Percentiles rank a stretch among this genome's conserved stretches.
Evolutionary conservation across 2,329 filamentous ascomycete species (phyloP).

Genomic region (Epicoccum nigrum): DNA sequence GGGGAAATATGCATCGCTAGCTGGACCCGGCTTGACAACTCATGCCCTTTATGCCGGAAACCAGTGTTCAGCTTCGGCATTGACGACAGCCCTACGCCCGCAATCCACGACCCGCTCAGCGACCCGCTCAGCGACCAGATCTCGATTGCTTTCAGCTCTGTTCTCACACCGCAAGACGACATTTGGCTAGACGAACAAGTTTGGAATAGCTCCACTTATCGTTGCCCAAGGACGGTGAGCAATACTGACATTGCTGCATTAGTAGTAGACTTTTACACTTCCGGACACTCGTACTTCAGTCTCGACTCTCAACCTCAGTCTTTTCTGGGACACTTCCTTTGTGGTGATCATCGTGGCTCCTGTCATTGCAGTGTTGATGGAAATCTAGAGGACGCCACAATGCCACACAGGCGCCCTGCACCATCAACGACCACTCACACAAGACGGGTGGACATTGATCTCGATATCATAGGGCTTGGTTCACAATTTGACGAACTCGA

Average conservation of each 20-base stretch:
- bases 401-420: slow-evolving; percentile 1
- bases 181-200: slow-evolving; percentile 7
- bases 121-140: too few species aligned
- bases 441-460: neutral
- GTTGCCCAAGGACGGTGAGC: neutral
- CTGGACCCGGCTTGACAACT: slow-evolving; percentile 16
- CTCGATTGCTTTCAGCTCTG: neutral
- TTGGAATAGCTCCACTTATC: neutral
- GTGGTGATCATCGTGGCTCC: slow-evolving; percentile 1
- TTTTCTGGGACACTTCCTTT: neutral
- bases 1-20: slow-evolving; percentile 19
- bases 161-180: neutral
- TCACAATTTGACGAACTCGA: slow-evolving; percentile 2
- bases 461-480: slow-evolving; percentile 2
- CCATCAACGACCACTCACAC: neutral
- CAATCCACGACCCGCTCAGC: neutral
- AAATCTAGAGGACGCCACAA: neutral
- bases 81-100: neutral
- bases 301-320: neutral
- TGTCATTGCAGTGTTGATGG: neutral
- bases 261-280: neutral
- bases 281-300: neutral
- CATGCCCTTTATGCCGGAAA: slow-evolving; percentile 25
- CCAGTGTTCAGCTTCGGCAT: neutral
- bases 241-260: neutral